Evolutionary conservation across 2,329 filamentous ascomycete genomes (phyloP), one percentile per base, ranked within the genome.

Genomic region (Aspergillus piperis): DNA sequence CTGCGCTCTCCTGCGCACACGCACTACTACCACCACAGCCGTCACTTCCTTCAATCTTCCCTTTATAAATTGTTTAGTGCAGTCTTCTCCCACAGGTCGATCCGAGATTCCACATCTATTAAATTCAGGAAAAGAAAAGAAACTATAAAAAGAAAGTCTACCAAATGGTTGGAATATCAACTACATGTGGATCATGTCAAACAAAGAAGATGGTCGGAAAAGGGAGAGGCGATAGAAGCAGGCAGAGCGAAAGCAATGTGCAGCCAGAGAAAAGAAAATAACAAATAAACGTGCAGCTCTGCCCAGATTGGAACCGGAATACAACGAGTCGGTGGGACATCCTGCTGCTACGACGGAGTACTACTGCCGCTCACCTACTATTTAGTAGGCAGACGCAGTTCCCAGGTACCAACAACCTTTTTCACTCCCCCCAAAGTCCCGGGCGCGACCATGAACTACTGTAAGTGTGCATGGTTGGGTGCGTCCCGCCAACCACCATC

Each of bases 381-480:
- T n/a, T 2, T 19, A 5, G 39, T 56, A 39, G 44, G 30, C 51
- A 49, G 8, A 13, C 8, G 42, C 17, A 21, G 19, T 42, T 8
- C 17, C 39, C 39, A 42, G 39, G 39, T 10, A 49, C 44, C 44
- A 25, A 49, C 44, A 49, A 25, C 32, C 32, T 36, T 36, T 36
- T 27, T 27, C 7, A 27, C 32, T 11, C 2, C 44, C 19, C 38
- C 55, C 58, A 21, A 57, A 60, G 60, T 52, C 56, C 59, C 38
- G 59, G 56, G 44, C 55, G 53, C 36, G 10, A 42, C 38, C 42
- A 47, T 39, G 36, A 63, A 58, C 63, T 66, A 64, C 64, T 66
- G 64, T 63, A 62, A 62, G 64, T 66, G 59, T 63, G 62, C 59
- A 59, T 61, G 52, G 48, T 53, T 63, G 56, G 62, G 58, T 61